Evolutionary conservation across 2,329 filamentous ascomycete species (phyloP).

Genomic region (Colletotrichum liriopes): DNA sequence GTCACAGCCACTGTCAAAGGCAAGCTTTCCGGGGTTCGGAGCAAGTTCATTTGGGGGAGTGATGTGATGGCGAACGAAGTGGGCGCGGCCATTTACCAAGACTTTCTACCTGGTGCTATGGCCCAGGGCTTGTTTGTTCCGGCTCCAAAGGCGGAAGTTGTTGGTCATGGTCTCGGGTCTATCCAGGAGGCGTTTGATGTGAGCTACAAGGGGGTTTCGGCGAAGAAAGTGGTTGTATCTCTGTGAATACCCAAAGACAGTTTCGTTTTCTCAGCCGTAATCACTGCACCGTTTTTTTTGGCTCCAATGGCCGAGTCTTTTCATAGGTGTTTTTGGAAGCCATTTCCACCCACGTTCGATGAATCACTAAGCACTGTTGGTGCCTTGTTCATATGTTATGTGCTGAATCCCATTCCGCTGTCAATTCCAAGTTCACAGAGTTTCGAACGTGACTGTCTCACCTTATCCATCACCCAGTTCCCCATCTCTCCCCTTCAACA

Average conservation of each 20-base stretch:
- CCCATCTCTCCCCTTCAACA: too few species aligned
- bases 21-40: conserved; percentile 51
- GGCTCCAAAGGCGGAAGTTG: conserved; percentile 45
- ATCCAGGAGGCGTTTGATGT: conserved; percentile 46
- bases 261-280: not conserved
- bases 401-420: not conserved
- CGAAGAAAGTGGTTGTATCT: conserved; percentile 46
- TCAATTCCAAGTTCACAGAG: not conserved
- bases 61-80: conserved; percentile 44
- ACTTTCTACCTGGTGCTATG: conserved; percentile 47
- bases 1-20: conserved; percentile 39
- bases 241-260: not conserved
- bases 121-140: conserved; percentile 44
- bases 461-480: not conserved
- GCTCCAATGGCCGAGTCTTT: not conserved
- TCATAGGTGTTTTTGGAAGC: not conserved
- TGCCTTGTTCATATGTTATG: not conserved
- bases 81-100: conserved; percentile 46
- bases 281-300: not conserved
- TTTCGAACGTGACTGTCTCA: too few species aligned
- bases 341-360: not conserved
- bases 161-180: conserved; percentile 47
- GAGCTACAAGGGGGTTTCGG: conserved; percentile 47
- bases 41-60: conserved; percentile 51
- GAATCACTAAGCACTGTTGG: not conserved